These are phyloP conservation scores for Picocystis salinarum DNA, from an alignment of 139 green algal genomes.

Conservation along the genomic window DNA sequence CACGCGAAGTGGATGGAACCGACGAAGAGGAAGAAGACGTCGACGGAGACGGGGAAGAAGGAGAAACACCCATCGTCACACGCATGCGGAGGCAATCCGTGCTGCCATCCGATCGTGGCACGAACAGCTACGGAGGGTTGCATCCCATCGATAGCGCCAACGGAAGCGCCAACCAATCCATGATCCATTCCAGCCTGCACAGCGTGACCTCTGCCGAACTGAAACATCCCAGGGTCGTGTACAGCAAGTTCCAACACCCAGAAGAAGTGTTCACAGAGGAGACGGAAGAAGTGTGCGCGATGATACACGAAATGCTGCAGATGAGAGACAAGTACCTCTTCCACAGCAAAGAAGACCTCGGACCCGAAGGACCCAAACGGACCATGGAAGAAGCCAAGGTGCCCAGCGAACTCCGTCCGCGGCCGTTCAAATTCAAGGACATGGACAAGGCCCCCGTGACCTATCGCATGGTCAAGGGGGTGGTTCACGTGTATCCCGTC, in stretches of 20 bases:
- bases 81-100: too few species aligned
- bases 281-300: conserved; percentile 53
- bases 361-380: neutral
- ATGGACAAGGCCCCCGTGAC: conserved; percentile 1
- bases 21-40: too few species aligned
- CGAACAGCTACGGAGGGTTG: too few species aligned
- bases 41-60: too few species aligned
- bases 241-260: conserved; percentile 39
- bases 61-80: too few species aligned
- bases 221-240: too few species aligned
- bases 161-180: too few species aligned
- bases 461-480: conserved; percentile 65
- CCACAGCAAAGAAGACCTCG: conserved; percentile 6
- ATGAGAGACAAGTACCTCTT: conserved; percentile 79
- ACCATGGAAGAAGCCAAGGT: conserved; percentile 11
- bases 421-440: neutral
- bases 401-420: conserved; percentile 6
- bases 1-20: too few species aligned
- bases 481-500: conserved; percentile 54
- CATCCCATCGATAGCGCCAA: too few species aligned
- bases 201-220: too few species aligned
- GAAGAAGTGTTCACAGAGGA: conserved; percentile 42
- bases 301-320: conserved; percentile 67
- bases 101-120: too few species aligned
- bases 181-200: too few species aligned